Conservation (phyloP, 345 rosid genomes). For the Rubroshorea leprosula region DNA sequence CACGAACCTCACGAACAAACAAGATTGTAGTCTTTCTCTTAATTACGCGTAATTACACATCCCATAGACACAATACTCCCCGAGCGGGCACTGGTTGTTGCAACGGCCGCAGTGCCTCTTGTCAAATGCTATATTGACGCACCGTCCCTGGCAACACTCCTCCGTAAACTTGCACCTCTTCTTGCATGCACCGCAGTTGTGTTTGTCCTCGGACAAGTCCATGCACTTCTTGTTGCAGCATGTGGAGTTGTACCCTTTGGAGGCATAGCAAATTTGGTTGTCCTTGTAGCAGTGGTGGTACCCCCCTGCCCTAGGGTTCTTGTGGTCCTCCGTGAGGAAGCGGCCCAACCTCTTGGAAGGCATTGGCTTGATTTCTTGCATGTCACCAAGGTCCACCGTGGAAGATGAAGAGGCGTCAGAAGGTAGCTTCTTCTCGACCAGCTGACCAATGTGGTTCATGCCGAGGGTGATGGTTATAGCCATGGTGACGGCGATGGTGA, state of each 20-base stretch:
- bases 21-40: not conserved
- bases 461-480: constrained; percentile 36
- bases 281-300: constrained; percentile 60
- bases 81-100: constrained; percentile 42
- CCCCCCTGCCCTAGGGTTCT: constrained; percentile 67
- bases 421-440: constrained; percentile 11
- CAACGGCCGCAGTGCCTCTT: constrained; percentile 79
- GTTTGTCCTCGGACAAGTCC: constrained; percentile 32
- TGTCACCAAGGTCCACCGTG: not conserved
- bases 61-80: constrained; percentile 56
- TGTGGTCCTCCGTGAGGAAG: constrained; percentile 38
- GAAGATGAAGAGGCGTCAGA: not conserved
- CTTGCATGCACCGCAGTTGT: constrained; percentile 77
- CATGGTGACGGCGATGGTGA: constrained; percentile 40
- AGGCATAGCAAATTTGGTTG: constrained; percentile 27
- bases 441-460: constrained; percentile 22
- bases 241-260: constrained; percentile 25
- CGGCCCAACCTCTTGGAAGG: constrained; percentile 46
- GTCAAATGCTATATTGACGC: constrained; percentile 47
- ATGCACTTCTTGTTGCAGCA: constrained; percentile 88
- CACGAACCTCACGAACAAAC: constrained; percentile 4
- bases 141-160: constrained; percentile 64
- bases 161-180: constrained; percentile 55
- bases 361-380: constrained; percentile 1
- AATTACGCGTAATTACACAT: constrained; percentile 60